Percentiles rank a stretch among this genome's conserved stretches.
These are phyloP conservation scores for Pseudocercospora pini-densiflorae DNA, from an alignment of 2,329 filamentous ascomycete species.

Conservation along the genomic window DNA sequence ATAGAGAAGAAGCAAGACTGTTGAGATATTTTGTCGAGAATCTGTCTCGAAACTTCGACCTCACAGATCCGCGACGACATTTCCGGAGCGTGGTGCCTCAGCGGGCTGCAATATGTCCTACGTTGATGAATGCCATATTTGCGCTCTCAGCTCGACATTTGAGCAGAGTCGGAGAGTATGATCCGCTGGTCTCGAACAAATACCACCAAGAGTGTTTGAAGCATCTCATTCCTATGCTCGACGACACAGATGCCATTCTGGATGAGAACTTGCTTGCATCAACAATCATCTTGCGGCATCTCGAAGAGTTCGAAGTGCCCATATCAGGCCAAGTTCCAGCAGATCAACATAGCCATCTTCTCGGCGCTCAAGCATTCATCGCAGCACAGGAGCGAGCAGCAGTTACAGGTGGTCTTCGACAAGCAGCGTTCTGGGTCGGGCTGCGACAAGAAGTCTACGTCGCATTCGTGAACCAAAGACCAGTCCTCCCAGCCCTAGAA, in stretches of 20 bases:
- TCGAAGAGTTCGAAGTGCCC: constrained; percentile 59
- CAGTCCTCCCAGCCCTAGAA: constrained; percentile 58
- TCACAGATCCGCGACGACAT: constrained; percentile 46
- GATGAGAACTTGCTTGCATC: constrained; percentile 61
- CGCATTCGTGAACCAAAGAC: constrained; percentile 47
- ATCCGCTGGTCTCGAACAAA: constrained; percentile 55
- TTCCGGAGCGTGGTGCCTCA: constrained; percentile 61
- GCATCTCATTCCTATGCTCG: constrained; percentile 54
- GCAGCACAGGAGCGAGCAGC: constrained; percentile 37
- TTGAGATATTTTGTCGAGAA: constrained; percentile 40
- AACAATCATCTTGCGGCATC: constrained; percentile 60
- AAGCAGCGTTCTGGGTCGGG: constrained; percentile 61
- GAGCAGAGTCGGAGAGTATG: constrained; percentile 54
- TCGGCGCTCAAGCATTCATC: constrained; percentile 44
- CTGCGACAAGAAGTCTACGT: constrained; percentile 65
- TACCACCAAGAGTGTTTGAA: constrained; percentile 61
- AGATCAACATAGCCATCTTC: constrained; percentile 35
- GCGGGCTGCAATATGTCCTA: constrained; percentile 55
- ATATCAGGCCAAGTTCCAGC: constrained; percentile 30
- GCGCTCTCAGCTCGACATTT: constrained; percentile 62
- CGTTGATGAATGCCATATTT: constrained; percentile 62
- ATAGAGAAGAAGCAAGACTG: constrained; percentile 38
- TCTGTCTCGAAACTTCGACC: constrained; percentile 38
- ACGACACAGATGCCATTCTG: constrained; percentile 45
- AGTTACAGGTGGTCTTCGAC: constrained; percentile 45